Evolutionary conservation across 495 filamentous ascomycete species (phyloP).

Genomic region (Podospora sp.): DNA sequence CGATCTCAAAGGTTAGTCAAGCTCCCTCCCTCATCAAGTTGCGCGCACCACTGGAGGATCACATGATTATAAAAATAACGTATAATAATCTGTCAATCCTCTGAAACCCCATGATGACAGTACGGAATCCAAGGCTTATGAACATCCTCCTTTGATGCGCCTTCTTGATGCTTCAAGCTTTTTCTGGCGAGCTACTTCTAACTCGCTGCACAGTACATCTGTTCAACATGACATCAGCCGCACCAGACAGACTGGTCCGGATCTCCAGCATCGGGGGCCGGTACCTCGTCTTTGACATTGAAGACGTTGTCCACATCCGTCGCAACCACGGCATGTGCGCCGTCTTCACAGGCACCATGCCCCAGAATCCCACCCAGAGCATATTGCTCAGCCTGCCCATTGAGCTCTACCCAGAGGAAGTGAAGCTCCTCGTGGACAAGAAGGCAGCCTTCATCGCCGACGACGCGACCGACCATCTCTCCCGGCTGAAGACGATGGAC

Average conservation of each 20-base stretch:
- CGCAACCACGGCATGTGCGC: slow-evolving; percentile 83
- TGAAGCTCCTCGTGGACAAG: slow-evolving; percentile 77
- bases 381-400: slow-evolving; percentile 87
- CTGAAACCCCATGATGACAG: slow-evolving; percentile 45
- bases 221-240: slow-evolving; percentile 31
- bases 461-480: slow-evolving; percentile 67
- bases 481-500: slow-evolving; percentile 60
- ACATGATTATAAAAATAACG: slow-evolving; percentile 43
- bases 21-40: slow-evolving; percentile 1
- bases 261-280: slow-evolving; percentile 80
- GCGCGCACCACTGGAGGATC: slow-evolving; percentile 3
- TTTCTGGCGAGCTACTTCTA: slow-evolving; percentile 23
- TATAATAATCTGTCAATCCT: slow-evolving; percentile 52
- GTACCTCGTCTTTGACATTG: slow-evolving; percentile 87
- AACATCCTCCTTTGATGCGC: slow-evolving; percentile 17
- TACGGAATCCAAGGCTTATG: slow-evolving; percentile 41
- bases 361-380: slow-evolving; percentile 92
- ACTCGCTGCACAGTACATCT: slow-evolving; percentile 17
- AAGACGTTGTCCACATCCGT: slow-evolving; percentile 78
- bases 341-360: slow-evolving; percentile 82
- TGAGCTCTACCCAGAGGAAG: slow-evolving; percentile 90
- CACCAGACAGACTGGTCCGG: slow-evolving; percentile 54
- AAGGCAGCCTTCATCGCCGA: slow-evolving; percentile 78
- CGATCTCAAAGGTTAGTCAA: slow-evolving; percentile 32
- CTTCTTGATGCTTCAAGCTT: slow-evolving; percentile 1